Evolutionary conservation across 805 yeast species (phyloP).

Genomic region (Limtongia smithiae): DNA sequence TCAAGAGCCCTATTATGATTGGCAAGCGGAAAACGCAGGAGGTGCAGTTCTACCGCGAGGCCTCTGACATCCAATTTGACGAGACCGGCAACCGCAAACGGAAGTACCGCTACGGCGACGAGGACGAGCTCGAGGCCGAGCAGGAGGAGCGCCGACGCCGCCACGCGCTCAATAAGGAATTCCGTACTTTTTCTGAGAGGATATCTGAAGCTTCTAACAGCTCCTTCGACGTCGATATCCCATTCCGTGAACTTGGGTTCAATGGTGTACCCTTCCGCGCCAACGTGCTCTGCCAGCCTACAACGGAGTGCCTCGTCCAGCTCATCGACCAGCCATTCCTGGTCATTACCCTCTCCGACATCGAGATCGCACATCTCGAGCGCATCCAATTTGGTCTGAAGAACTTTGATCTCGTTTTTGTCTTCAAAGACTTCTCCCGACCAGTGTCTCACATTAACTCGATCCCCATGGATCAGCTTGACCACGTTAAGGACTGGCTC

Average conservation of each 20-base stretch:
- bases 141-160: conserved; percentile 96
- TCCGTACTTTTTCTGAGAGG: conserved; percentile 80
- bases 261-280: conserved; percentile 96
- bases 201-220: conserved; percentile 87
- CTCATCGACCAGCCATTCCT: conserved; percentile 91
- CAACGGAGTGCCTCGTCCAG: conserved; percentile 93
- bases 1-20: conserved; percentile 88
- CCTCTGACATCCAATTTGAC: conserved; percentile 91
- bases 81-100: conserved; percentile 95
- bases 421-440: conserved; percentile 81
- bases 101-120: conserved; percentile 86
- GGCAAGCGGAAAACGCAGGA: conserved; percentile 95
- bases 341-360: conserved; percentile 85
- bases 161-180: conserved; percentile 85
- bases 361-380: conserved; percentile 92
- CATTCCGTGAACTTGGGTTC: conserved; percentile 94
- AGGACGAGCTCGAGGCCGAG: conserved; percentile 96
- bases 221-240: conserved; percentile 80
- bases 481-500: conserved; percentile 92
- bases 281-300: conserved; percentile 91
- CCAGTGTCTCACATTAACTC: conserved; percentile 93
- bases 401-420: conserved; percentile 95
- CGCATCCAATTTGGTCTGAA: conserved; percentile 96
- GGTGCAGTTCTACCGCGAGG: conserved; percentile 94
- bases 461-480: conserved; percentile 86